Conservation (phyloP, 768 basidiomycete species). For the Cystofilobasidium capitatum region DNA sequence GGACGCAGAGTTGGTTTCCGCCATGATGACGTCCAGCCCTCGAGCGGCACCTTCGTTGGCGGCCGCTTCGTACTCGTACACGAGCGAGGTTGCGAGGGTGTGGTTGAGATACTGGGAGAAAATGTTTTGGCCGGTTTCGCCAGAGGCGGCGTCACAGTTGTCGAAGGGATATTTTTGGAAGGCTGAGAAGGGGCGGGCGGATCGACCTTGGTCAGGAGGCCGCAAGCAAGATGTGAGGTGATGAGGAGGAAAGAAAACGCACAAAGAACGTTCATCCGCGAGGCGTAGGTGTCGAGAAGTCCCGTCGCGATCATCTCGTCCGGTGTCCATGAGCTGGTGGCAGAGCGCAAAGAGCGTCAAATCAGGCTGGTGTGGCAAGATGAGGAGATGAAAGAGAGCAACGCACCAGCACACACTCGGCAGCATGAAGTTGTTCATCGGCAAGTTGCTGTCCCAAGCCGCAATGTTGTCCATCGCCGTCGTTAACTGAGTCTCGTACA, state of each 20-base stretch:
- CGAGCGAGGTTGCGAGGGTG: background rate
- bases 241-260: background rate
- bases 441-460: too few species aligned
- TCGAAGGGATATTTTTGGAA: background rate
- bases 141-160: background rate
- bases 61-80: background rate
- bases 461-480: slow-evolving; percentile 1
- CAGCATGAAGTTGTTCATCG: slow-evolving; percentile 5
- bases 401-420: slow-evolving; percentile 9
- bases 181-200: background rate
- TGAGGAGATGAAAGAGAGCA: background rate
- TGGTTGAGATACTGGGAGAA: slow-evolving; percentile 2
- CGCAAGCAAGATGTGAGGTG: background rate
- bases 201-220: background rate
- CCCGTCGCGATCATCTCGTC: background rate
- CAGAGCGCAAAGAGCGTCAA: background rate
- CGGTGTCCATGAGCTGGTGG: background rate
- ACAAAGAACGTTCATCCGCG: background rate
- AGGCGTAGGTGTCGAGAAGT: slow-evolving; percentile 3
- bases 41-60: background rate
- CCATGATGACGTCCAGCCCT: slow-evolving; percentile 50
- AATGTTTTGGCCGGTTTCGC: background rate
- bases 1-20: slow-evolving; percentile 55
- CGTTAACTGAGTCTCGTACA: background rate
- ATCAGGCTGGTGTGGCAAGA: background rate